Conservation (phyloP, 2,329 filamentous ascomycete species). For the Trichoderma koningii region DNA sequence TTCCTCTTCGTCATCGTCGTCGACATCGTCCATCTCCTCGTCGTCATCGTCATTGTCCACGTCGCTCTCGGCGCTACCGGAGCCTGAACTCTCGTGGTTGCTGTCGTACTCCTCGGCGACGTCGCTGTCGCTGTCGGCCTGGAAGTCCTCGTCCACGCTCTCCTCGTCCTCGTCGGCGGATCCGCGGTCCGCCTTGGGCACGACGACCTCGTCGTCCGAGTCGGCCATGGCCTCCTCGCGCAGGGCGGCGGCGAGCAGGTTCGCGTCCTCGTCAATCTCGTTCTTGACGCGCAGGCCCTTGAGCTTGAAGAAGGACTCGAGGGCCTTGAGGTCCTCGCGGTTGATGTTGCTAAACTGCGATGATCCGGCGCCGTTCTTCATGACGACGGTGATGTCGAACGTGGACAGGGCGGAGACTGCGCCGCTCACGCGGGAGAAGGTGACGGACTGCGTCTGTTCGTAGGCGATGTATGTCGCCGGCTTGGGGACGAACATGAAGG, state of each 20-base stretch:
- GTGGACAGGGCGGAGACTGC: slow-evolving; percentile 92
- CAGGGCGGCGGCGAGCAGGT: slow-evolving; percentile 76
- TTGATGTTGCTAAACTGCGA: slow-evolving; percentile 99
- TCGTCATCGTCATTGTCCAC: slow-evolving; percentile 48
- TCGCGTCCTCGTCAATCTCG: slow-evolving; percentile 94
- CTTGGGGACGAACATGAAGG: slow-evolving; percentile 98
- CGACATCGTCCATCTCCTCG: slow-evolving; percentile 41
- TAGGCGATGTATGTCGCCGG: slow-evolving; percentile 96
- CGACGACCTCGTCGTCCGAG: slow-evolving; percentile 80
- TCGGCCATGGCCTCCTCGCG: slow-evolving; percentile 80
- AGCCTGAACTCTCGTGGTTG: slow-evolving; percentile 81
- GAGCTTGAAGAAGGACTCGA: slow-evolving; percentile 97
- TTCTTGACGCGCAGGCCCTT: slow-evolving; percentile 97
- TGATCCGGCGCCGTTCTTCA: slow-evolving; percentile 84
- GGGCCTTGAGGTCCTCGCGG: slow-evolving; percentile 90
- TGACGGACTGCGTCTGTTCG: slow-evolving; percentile 87
- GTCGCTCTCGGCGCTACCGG: slow-evolving; percentile 59
- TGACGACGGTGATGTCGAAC: slow-evolving; percentile 91
- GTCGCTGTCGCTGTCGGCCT: slow-evolving; percentile 87
- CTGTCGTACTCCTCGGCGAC: slow-evolving; percentile 96
- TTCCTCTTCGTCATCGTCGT: slow-evolving; percentile 41
- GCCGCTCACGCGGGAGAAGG: slow-evolving; percentile 92
- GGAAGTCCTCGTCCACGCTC: slow-evolving; percentile 94
- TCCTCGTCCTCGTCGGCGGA: slow-evolving; percentile 96
- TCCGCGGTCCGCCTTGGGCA: slow-evolving; percentile 72